phyloP scores from a whole-genome alignment of 202 grass and related monocot genomes.

The Carex arenaria region DNA sequence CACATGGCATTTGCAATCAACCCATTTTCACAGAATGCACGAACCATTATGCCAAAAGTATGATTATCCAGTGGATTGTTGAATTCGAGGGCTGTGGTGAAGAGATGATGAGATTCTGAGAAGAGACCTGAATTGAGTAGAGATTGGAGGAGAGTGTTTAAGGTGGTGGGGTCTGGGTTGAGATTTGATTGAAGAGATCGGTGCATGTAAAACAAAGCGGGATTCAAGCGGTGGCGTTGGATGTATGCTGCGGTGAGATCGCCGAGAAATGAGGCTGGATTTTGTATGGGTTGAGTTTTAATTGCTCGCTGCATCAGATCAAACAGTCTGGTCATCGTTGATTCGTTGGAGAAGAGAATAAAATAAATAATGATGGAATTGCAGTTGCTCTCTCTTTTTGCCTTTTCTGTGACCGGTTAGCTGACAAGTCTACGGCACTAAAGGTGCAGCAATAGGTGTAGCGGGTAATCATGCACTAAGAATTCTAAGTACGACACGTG shows the following conservation, averaged over 20 bases:
- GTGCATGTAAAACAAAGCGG: slow-evolving; percentile 15
- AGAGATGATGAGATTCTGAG: slow-evolving; percentile 7
- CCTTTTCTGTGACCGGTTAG: too few species aligned
- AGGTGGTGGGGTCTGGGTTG: slow-evolving; percentile 1
- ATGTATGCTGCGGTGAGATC: slow-evolving; percentile 9
- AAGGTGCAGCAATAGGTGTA: too few species aligned
- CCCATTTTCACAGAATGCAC: background rate
- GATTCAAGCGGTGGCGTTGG: background rate
- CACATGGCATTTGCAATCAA: slow-evolving; percentile 17
- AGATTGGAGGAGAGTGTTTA: slow-evolving; percentile 6
- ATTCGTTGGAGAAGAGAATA: too few species aligned
- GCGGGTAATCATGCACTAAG: too few species aligned
- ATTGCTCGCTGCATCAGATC: background rate
- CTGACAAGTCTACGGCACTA: too few species aligned
- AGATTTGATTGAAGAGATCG: background rate
- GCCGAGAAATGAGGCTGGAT: slow-evolving; percentile 5
- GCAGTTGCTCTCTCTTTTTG: too few species aligned
- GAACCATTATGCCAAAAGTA: background rate
- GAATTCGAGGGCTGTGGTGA: background rate
- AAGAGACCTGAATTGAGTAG: slow-evolving; percentile 24
- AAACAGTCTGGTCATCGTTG: background rate
- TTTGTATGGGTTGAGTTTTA: slow-evolving; percentile 20
- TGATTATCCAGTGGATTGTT: background rate
- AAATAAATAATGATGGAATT: too few species aligned
- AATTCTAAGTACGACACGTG: too few species aligned